Conservation (phyloP, 192 early-diverging fungal species). For the Coemansia pectinata region DNA sequence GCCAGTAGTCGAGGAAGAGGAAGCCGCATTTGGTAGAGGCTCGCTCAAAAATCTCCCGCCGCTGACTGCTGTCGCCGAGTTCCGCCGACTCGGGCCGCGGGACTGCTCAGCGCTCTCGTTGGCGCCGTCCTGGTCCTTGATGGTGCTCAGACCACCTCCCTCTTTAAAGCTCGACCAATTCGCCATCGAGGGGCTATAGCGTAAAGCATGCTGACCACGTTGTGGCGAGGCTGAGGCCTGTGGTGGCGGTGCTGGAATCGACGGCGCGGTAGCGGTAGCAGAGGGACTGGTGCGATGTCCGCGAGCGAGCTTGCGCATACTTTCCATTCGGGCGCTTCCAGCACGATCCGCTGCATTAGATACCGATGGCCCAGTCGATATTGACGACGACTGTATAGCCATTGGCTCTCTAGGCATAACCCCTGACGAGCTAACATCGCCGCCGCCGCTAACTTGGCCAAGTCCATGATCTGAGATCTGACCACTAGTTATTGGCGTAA, state of each 20-base stretch:
- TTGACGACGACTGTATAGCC: constrained; percentile 25
- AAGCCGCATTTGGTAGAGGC: background rate
- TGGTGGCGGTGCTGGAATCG: background rate
- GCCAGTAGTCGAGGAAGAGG: background rate
- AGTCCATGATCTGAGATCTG: constrained; percentile 11
- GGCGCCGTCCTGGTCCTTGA: constrained; percentile 30
- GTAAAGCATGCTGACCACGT: constrained; percentile 14
- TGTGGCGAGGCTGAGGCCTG: constrained; percentile 37
- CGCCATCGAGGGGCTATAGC: constrained; percentile 41
- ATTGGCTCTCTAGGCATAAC: constrained; percentile 48
- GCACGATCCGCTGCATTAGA: constrained; percentile 12
- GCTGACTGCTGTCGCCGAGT: constrained; percentile 8
- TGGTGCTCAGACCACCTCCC: constrained; percentile 17
- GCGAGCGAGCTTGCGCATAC: constrained; percentile 4
- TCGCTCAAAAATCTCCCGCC: background rate
- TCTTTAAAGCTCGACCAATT: constrained; percentile 49
- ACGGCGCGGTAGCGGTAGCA: background rate
- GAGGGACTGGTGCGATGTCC: constrained; percentile 9
- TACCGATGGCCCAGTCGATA: constrained; percentile 27
- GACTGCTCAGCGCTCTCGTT: constrained; percentile 9
- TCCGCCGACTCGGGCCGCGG: background rate
- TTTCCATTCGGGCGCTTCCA: constrained; percentile 6
- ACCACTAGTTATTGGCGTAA: constrained; percentile 25
- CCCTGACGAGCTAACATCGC: constrained; percentile 16
- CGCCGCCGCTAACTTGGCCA: constrained; percentile 11